These are phyloP conservation scores for Wallacemonas collosoma DNA, from an alignment of 208 protist genomes.

Conservation along the genomic window DNA sequence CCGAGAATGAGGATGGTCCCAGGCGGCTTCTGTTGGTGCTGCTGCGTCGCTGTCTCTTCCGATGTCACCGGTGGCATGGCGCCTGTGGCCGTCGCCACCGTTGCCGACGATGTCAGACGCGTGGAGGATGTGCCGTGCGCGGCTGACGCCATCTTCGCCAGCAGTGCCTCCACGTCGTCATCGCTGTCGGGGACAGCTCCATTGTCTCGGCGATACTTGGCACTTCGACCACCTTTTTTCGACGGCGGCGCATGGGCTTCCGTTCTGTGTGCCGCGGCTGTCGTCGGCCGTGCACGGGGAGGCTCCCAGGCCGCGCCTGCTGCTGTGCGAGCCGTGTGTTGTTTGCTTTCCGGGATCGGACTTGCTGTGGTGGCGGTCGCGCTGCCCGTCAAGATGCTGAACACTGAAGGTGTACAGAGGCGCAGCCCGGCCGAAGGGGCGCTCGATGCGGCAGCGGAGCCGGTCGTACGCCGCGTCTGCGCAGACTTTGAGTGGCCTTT, in stretches of 20 bases:
- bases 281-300: not conserved
- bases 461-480: not conserved
- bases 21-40: no score
- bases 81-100: not conserved
- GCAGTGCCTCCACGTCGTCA: not conserved
- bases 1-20: conserved; percentile 1
- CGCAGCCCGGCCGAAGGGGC: not conserved
- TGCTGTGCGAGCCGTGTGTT: not conserved
- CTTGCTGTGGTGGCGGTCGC: not conserved
- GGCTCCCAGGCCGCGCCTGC: not conserved
- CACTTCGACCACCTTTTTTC: no score
- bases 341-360: no score
- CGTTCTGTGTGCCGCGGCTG: not conserved
- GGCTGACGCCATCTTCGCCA: not conserved
- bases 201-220: not conserved
- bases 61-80: not conserved
- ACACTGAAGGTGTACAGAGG: conserved; percentile 6
- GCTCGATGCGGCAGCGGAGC: not conserved
- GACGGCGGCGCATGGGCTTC: no score
- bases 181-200: not conserved
- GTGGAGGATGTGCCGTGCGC: not conserved
- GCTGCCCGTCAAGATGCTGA: conserved; percentile 6
- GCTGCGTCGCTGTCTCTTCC: not conserved
- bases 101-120: not conserved
- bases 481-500: not conserved